A percentile compares a stretch with the other conserved stretches of the same genome.
Conservation (phyloP, 108 stramenopile species). For the Chaetoceros tenuissimus region DNA sequence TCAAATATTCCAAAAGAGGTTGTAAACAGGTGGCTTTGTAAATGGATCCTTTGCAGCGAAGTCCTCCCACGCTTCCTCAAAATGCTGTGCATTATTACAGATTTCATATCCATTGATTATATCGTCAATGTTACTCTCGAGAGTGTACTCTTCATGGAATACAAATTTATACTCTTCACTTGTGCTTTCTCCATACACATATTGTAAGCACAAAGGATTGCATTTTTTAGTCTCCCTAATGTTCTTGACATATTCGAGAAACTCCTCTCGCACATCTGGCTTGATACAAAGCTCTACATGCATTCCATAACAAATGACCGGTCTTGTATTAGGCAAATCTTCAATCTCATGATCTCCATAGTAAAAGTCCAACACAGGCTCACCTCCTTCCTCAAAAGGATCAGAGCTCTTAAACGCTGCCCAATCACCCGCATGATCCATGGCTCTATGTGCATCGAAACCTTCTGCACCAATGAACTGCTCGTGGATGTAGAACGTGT, state of each 20-base stretch:
- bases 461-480: slow-evolving; percentile 14
- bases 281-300: slow-evolving; percentile 32
- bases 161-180: slow-evolving; percentile 20
- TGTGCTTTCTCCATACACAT: slow-evolving; percentile 27
- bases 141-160: slow-evolving; percentile 42
- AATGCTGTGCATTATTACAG: slow-evolving; percentile 29
- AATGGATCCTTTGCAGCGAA: slow-evolving; percentile 37
- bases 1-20: slow-evolving; percentile 21
- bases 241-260: slow-evolving; percentile 27
- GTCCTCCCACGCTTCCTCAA: slow-evolving; percentile 40
- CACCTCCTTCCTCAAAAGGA: slow-evolving; percentile 6
- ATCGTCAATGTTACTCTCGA: slow-evolving; percentile 17
- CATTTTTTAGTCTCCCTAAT: slow-evolving; percentile 28
- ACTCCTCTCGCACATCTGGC: slow-evolving; percentile 26
- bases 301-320: slow-evolving; percentile 26
- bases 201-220: slow-evolving; percentile 28
- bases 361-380: slow-evolving; percentile 1
- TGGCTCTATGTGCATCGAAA: slow-evolving; percentile 19
- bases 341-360: background rate
- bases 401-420: slow-evolving; percentile 4
- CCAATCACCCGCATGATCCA: slow-evolving; percentile 22
- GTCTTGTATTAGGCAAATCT: background rate
- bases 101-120: slow-evolving; percentile 41
- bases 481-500: slow-evolving; percentile 40
- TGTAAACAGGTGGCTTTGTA: slow-evolving; percentile 21